Conservation (phyloP, 305 asterid species). For the Striga hermonthica region DNA sequence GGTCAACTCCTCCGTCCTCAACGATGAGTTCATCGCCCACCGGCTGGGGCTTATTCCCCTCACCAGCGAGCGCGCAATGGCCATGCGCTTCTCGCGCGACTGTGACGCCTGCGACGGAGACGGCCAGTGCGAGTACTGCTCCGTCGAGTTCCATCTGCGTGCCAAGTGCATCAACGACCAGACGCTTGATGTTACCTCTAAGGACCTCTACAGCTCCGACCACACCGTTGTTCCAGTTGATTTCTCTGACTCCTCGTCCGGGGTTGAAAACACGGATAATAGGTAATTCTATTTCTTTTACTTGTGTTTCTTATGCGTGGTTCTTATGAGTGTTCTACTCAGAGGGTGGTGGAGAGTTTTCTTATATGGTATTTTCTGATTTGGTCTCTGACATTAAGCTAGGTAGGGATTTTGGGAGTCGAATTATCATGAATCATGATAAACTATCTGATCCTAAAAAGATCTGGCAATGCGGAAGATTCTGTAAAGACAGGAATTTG, state of each 20-base stretch:
- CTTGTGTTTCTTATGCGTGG: not conserved
- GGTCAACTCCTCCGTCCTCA: conserved; percentile 83
- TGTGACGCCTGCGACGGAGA: conserved; percentile 99
- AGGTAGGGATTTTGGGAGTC: not conserved
- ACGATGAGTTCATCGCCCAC: conserved; percentile 92
- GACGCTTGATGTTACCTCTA: conserved; percentile 87
- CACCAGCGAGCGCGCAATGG: conserved; percentile 86
- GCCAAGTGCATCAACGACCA: conserved; percentile 73
- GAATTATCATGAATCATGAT: conserved; percentile 4
- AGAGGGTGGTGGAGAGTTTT: not conserved
- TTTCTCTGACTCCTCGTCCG: conserved; percentile 55
- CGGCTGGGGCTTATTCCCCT: conserved; percentile 89
- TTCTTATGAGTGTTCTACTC: too few species aligned
- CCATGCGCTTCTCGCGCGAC: conserved; percentile 96
- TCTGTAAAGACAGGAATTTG: not conserved
- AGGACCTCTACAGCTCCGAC: conserved; percentile 84
- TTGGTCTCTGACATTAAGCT: too few species aligned
- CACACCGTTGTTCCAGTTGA: conserved; percentile 83
- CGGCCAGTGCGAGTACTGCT: conserved; percentile 95
- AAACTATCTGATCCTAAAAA: not conserved
- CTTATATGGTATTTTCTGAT: not conserved
- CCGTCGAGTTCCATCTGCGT: conserved; percentile 83
- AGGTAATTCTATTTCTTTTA: conserved; percentile 38
- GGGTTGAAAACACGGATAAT: conserved; percentile 48
- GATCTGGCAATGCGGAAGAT: not conserved